Conservation (phyloP, 2,329 filamentous ascomycete genomes). For the Escovopsis weberi region DNA sequence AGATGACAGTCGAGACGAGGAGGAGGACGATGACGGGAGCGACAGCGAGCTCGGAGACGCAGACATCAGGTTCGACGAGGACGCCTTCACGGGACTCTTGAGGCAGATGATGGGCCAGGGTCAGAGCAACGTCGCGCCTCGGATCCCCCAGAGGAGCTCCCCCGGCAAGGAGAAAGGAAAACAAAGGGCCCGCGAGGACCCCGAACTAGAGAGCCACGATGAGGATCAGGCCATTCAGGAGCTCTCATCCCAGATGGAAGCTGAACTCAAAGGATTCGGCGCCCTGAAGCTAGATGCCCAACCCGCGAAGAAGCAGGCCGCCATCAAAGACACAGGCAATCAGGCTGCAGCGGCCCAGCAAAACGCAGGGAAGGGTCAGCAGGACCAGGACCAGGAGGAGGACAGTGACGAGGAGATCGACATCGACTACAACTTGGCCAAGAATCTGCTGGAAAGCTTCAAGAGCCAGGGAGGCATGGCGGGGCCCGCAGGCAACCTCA, state of each 20-base stretch:
- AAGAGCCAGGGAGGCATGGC: slow-evolving; percentile 76
- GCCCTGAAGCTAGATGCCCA: slow-evolving; percentile 41
- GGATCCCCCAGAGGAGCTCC: no score
- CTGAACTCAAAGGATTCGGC: slow-evolving; percentile 54
- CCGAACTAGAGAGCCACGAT: slow-evolving; percentile 17
- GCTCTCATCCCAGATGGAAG: slow-evolving; percentile 55
- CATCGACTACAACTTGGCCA: slow-evolving; percentile 75
- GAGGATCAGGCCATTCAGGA: slow-evolving; percentile 50
- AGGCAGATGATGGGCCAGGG: slow-evolving; percentile 72
- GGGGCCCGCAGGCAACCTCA: slow-evolving; percentile 75
- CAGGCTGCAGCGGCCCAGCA: slow-evolving; percentile 1
- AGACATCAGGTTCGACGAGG: slow-evolving; percentile 69
- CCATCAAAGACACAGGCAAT: slow-evolving; percentile 1
- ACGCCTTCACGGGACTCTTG: slow-evolving; percentile 78
- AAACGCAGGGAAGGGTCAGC: slow-evolving; percentile 7
- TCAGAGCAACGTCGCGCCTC: no score
- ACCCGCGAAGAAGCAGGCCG: neutral
- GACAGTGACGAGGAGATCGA: slow-evolving; percentile 47
- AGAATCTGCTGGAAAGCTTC: slow-evolving; percentile 84
- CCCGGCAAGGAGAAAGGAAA: no score
- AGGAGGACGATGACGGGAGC: slow-evolving; percentile 34
- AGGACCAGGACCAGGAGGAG: slow-evolving; percentile 25
- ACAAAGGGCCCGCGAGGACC: no score
- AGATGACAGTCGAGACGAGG: slow-evolving; percentile 30
- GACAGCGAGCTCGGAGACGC: slow-evolving; percentile 53